Evolutionary conservation across 371 early-diverging fungal species (phyloP), one percentile per base, ranked within the genome.

Genomic region (Actinomortierella ambigua): DNA sequence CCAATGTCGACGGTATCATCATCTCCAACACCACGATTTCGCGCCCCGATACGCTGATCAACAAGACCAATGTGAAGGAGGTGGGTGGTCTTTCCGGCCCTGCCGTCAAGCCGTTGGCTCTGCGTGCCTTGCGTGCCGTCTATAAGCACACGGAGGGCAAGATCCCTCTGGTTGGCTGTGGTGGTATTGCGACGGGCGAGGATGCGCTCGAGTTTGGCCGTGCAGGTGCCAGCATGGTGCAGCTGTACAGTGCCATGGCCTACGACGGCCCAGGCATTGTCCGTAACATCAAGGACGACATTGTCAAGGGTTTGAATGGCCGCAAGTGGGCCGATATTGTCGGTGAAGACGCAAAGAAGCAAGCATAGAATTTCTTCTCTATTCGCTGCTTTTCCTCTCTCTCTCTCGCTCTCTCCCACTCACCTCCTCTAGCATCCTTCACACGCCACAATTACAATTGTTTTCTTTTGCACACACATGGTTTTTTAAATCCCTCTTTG

Each of bases 111-210:
- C 84, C 85, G 2, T 75, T 90, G 57, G 79, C 93, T 7, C 77
- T 93, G 50, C 63, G 59, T 7, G 81, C 84, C 27, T 79, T 93
- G 23, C 78, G 82, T n/a, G 63, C 80, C 47, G 83, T 95, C 58
- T 92, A 93, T 70, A 65, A 77, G 41, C 79, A 83, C 51, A 91
- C 92, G 1, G 70, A 81, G 23, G 93, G 92, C 24, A 63, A 65
- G 46, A 78, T 93, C 9, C 89, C 91, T 3, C 82, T 95, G 27
- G 85, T 95, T 48, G 94, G 93, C 1, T 93, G 94, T 65, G 95
- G 95, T 39, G 95, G 95, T 53, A 85, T 95, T 55, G 49, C 76
- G n/a, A 77, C 77, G 14, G 94, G 85, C 17, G 78, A 84, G 29
- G 93, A 95, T 55, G 93, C 88, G 0, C 34, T 94, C 26, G 85